A percentile compares a stretch with the other conserved stretches of the same genome.
phyloP scores from a whole-genome alignment of 2,329 filamentous ascomycete species.

The Salinomyces thailandicus region DNA sequence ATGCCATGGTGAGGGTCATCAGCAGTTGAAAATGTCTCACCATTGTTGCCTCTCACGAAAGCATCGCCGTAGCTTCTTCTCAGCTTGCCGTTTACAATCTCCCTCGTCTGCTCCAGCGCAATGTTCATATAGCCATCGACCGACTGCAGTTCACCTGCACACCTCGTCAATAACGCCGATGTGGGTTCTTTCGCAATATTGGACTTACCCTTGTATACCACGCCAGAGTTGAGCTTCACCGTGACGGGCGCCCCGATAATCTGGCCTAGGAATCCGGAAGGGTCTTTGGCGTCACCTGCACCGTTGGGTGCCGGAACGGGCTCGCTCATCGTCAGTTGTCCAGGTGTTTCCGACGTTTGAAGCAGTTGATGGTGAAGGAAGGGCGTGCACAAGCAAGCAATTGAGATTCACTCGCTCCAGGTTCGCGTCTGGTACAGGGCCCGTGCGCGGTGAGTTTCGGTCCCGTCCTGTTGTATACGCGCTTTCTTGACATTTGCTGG shows the following conservation, averaged over 20 bases:
- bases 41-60: constrained; percentile 93
- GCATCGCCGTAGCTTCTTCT: constrained; percentile 83
- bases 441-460: too few relatives aligned
- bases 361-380: too few relatives aligned
- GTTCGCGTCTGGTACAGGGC: too few relatives aligned
- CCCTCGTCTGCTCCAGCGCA: constrained; percentile 87
- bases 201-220: constrained; percentile 79
- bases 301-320: constrained; percentile 42
- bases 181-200: neutral
- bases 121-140: constrained; percentile 99
- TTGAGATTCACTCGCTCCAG: too few relatives aligned
- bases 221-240: constrained; percentile 96
- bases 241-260: constrained; percentile 92
- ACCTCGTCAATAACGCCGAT: constrained; percentile 1
- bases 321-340: constrained; percentile 50
- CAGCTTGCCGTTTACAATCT: constrained; percentile 77
- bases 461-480: too few relatives aligned
- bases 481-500: too few relatives aligned
- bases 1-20: neutral
- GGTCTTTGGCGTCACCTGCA: constrained; percentile 69
- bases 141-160: constrained; percentile 81
- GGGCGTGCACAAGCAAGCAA: too few relatives aligned
- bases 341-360: too few relatives aligned
- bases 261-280: constrained; percentile 82
- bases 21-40: constrained; percentile 44